These are phyloP conservation scores for Suhomyces sp. DNA, from an alignment of 805 yeast genomes.

Conservation along the genomic window DNA sequence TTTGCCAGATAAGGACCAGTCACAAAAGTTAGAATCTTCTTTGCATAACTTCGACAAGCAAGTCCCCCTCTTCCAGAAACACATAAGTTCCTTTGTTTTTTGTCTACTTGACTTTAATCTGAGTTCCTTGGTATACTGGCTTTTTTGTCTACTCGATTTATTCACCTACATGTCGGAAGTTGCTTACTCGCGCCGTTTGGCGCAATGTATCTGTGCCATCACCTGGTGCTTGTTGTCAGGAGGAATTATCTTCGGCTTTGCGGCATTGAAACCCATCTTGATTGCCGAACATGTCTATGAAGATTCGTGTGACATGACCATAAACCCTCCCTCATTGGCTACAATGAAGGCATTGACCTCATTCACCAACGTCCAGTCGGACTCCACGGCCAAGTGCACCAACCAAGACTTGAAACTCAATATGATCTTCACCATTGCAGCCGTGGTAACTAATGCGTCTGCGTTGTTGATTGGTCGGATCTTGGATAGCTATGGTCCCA, in stretches of 20 bases:
- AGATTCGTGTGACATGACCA: constrained; percentile 48
- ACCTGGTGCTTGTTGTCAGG: constrained; percentile 88
- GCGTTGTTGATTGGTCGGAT: constrained; percentile 51
- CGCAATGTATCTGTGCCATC: constrained; percentile 55
- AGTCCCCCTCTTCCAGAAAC: neutral
- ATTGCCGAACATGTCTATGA: constrained; percentile 74
- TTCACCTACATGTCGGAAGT: constrained; percentile 8
- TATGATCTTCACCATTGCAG: constrained; percentile 58
- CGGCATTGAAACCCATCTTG: constrained; percentile 85
- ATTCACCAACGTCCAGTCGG: neutral
- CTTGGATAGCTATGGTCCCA: constrained; percentile 52
- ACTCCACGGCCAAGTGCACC: constrained; percentile 39
- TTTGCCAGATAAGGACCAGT: neutral
- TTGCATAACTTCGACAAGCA: neutral
- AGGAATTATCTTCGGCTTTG: constrained; percentile 93
- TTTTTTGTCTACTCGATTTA: neutral
- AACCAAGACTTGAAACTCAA: constrained; percentile 54
- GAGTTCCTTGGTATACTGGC: too few species aligned
- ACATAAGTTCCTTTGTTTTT: neutral
- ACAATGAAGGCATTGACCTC: neutral
- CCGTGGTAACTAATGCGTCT: constrained; percentile 53
- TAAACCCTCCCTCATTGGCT: constrained; percentile 6
- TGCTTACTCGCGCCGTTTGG: constrained; percentile 22
- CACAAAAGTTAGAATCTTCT: neutral
- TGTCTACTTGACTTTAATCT: too few species aligned